phyloP scores from a whole-genome alignment of 768 basidiomycete genomes.

The Xerocomus potaroensis region DNA sequence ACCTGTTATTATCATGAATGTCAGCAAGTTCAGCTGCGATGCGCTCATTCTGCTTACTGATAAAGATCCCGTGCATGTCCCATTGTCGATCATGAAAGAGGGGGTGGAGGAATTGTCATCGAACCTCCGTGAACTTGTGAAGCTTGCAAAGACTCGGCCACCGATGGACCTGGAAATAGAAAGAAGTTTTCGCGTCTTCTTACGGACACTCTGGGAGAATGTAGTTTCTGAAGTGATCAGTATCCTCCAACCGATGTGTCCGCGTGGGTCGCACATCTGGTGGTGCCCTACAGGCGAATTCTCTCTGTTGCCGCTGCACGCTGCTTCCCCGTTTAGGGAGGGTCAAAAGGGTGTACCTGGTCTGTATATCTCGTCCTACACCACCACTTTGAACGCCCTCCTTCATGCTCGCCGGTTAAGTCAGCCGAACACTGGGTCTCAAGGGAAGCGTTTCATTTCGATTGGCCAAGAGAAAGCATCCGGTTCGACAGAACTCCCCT shows the following conservation, averaged over 20 bases:
- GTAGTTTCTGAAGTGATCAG: too few species aligned
- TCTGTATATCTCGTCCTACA: background rate
- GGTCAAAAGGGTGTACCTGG: background rate
- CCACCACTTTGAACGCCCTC: too few species aligned
- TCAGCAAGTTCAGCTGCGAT: slow-evolving; percentile 27
- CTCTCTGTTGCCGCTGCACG: background rate
- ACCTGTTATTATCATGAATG: slow-evolving; percentile 32
- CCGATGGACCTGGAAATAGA: background rate
- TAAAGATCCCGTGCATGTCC: slow-evolving; percentile 1
- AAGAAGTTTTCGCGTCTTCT: too few species aligned
- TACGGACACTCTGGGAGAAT: too few species aligned
- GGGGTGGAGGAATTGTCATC: background rate
- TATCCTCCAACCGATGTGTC: too few species aligned
- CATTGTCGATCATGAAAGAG: background rate
- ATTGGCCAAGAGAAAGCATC: background rate
- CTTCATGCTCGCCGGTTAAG: too few species aligned
- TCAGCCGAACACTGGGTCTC: too few species aligned
- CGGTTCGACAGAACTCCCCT: background rate
- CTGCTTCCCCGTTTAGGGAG: background rate
- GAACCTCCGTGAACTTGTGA: background rate
- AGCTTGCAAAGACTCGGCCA: background rate
- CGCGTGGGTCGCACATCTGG: background rate
- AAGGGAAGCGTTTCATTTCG: background rate
- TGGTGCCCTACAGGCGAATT: background rate
- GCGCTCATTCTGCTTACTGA: slow-evolving; percentile 25